Evolutionary conservation across 2,329 filamentous ascomycete species (phyloP), one percentile per base, ranked within the genome.

Genomic region (Elsinoe fawcettii): DNA sequence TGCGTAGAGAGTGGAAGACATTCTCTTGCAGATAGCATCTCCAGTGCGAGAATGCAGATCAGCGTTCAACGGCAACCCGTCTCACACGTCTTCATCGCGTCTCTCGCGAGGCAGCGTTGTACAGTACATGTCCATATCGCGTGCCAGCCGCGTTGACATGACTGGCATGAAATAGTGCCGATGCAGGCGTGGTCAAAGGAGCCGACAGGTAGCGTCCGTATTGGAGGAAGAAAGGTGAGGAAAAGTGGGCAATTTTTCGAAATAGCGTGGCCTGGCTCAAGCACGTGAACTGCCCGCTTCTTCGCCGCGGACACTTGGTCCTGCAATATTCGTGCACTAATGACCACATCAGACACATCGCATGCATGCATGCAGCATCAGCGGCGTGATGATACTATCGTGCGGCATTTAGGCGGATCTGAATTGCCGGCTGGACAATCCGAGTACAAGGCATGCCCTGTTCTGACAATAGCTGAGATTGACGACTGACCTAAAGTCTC

Each of bases 111-210:
- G 41, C 41, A 25, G 20, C 41, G 22, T 46, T 46, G 5, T 5
- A 6, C 30, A 43, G 11, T n/a, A 18, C 41, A 46, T 46, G 46
- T 51, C 12, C 5, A 51, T 12, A 5, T 51, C 46, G 46, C 46
- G 46, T 51, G 46, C 46, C 25, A 51, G 46, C 46, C 46, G 46
- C 34, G 16, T 51, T 25, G 20, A 18, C 34, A n/a, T 51, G 16
- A 51, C 25, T 20, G 14, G 46, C 46, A 34, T 34, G 46, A 51
- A 34, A 11, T 51, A 16, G 27, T 32, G 46, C 46, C 27, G 18
- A 34, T 34, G 30, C 46, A 51, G 18, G 41, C n/a, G 20, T 32
- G 46, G 46, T 51, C 46, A 51, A 51, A 51, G 25, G 23, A 51
- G 46, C 46, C 46, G 46, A 51, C 46, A 34, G 46, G 11, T 32